Evolutionary conservation across 176 grass and related monocot species (phyloP), one percentile per base, ranked within the genome.

Genomic region (Carex parvula): DNA sequence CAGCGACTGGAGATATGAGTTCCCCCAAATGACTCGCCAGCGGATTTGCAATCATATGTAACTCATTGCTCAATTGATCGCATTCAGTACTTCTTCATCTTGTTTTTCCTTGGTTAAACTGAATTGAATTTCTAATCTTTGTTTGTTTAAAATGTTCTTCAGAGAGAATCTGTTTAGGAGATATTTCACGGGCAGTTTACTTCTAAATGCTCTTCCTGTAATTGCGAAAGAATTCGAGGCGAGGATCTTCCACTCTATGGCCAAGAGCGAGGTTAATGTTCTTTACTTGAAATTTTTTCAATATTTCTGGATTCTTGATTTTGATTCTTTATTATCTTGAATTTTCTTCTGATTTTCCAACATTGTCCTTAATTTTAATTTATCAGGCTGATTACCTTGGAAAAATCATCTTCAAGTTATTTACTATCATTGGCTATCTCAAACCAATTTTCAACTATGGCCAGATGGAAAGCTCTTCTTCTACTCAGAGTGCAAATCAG

Each of bases 311-410:
- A 24, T 21, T 21, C 18, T 22, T 21, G 60, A 63, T 63, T 42
- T 42, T 7, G 8, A 48, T 48, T 48, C 44, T 48, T 10, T 7
- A 60, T 60, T 60, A 60, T 20, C 18, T 21, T 60, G 58, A 60
- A 60, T 20, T 60, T 60, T 21, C 20, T 24, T 9, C 60, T 62
- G 60, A 62, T 62, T 62, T 22, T 33, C 35, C 30, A 39, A 32
- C 33, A 4, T 10, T 18, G 8, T 11, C 9, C n/a, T 10, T 15
- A 29, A 26, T 75, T 54, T 29, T 62, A 2, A 62, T 62, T 62
- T 53, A 53, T 75, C 21, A 75, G 71, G n/a, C 44, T 26, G 42
- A 75, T 75, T 52, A 75, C 46, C 71, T 62, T 75, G n/a, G 44
- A 53, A 50, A 52, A 48, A 22, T 75, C 11, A 24, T 75, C 71